Evolutionary conservation across 129 eudicot genomes (phyloP).

Genomic region (Arctium minus): DNA sequence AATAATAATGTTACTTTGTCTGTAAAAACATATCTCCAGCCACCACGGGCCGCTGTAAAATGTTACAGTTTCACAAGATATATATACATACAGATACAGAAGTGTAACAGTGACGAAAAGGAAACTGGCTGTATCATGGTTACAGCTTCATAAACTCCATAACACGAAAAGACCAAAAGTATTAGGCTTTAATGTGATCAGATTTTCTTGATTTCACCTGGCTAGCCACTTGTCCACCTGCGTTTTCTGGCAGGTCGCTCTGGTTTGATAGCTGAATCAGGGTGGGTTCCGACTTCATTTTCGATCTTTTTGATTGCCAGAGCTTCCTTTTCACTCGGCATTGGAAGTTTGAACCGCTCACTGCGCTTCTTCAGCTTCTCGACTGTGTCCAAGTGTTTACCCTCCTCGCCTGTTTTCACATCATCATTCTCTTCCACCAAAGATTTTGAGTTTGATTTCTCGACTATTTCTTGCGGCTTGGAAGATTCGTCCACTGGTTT

Average conservation of each 20-base stretch:
- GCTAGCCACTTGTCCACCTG: slow-evolving; percentile 58
- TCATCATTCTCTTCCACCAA: slow-evolving; percentile 28
- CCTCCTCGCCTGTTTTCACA: slow-evolving; percentile 38
- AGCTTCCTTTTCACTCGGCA: slow-evolving; percentile 64
- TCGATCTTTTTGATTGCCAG: slow-evolving; percentile 47
- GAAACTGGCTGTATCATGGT: slow-evolving; percentile 12
- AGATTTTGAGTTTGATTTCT: slow-evolving; percentile 19
- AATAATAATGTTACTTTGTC: neutral
- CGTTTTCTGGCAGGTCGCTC: slow-evolving; percentile 79
- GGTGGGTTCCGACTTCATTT: slow-evolving; percentile 38
- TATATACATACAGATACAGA: slow-evolving; percentile 2
- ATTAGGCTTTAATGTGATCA: neutral
- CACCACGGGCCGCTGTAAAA: slow-evolving; percentile 17
- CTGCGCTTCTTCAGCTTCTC: slow-evolving; percentile 73
- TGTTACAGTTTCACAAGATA: slow-evolving; percentile 22
- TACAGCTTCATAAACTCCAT: slow-evolving; percentile 7
- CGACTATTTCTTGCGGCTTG: slow-evolving; percentile 30
- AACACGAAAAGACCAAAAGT: slow-evolving; percentile 1
- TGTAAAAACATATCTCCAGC: slow-evolving; percentile 8
- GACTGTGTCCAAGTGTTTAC: slow-evolving; percentile 66
- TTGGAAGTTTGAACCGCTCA: slow-evolving; percentile 80
- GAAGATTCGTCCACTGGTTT: slow-evolving; percentile 33
- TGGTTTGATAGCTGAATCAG: slow-evolving; percentile 48
- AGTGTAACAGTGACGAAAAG: slow-evolving; percentile 1
- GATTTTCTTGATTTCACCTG: neutral